Evolutionary conservation across 768 basidiomycete species (phyloP).

Genomic region (Phylloporus scabripes): DNA sequence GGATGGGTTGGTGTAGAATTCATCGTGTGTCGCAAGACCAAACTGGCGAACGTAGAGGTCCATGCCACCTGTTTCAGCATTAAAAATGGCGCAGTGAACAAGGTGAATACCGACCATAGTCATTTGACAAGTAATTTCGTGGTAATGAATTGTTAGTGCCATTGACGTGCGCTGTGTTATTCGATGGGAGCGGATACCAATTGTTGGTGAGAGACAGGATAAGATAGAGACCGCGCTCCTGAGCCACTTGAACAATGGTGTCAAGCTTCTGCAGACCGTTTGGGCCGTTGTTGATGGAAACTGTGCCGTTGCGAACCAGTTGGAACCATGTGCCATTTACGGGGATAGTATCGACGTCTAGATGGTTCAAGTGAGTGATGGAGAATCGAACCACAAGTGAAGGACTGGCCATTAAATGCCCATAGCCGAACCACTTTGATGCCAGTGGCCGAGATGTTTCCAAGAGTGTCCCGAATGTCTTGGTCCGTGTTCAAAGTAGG

Average conservation of each 20-base stretch:
- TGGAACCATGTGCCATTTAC: slow-evolving; percentile 62
- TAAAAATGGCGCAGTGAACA: background rate
- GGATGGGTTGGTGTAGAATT: slow-evolving; percentile 51
- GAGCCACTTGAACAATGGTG: slow-evolving; percentile 48
- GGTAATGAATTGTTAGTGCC: slow-evolving; percentile 37
- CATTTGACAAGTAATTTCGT: slow-evolving; percentile 54
- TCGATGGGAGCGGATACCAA: slow-evolving; percentile 44
- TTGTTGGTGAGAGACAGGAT: slow-evolving; percentile 58
- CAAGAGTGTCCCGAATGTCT: slow-evolving; percentile 55
- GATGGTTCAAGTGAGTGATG: slow-evolving; percentile 7
- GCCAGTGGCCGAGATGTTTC: slow-evolving; percentile 50
- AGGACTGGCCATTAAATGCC: slow-evolving; percentile 59
- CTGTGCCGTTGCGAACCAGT: slow-evolving; percentile 48
- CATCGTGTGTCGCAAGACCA: slow-evolving; percentile 42
- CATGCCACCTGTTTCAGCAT: slow-evolving; percentile 48
- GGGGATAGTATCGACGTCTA: slow-evolving; percentile 51
- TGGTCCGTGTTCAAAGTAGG: slow-evolving; percentile 44
- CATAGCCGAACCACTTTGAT: slow-evolving; percentile 60
- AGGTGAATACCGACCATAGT: slow-evolving; percentile 43
- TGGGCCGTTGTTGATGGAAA: slow-evolving; percentile 51
- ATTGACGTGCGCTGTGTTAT: slow-evolving; percentile 13
- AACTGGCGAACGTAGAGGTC: slow-evolving; percentile 56
- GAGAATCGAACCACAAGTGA: background rate
- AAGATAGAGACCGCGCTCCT: slow-evolving; percentile 48
- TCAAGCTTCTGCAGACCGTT: slow-evolving; percentile 63